Base-by-base conservation (phyloP, 2,329 filamentous ascomycete species). In the Epichloe typhina region DNA sequence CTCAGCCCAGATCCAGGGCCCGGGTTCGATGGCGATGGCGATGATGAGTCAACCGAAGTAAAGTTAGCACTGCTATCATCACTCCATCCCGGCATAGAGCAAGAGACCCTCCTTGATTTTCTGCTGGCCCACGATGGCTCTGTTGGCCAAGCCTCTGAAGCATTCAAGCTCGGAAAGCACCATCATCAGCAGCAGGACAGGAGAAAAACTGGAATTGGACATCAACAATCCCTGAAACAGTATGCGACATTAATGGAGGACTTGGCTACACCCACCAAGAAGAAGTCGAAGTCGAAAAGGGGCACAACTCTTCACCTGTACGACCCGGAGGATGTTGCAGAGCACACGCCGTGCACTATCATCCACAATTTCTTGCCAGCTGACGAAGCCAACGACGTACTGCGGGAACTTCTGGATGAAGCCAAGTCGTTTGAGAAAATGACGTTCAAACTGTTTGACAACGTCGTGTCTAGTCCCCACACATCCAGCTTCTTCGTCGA, bases 281-380 rank as follows among this genome's bases (percentile, higher is more conserved):
- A 74, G 59, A 79, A 72, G 56, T 55, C 76, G 0, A 67, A 86
- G 53, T 82, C 85, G 0, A 84, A 79, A 59, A 94, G 84, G 62
- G 91, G 90, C 12, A 80, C 81, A 58, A 96, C 91, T 0, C 68
- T 97, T 2, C 86, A 91, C 62, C 72, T 97, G 0, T 97, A 86
- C 65, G 81, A 86, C 41, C 86, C 90, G 0, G 73, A 80, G 39
- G 89, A 95, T 58, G 80, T 97, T 44, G 84, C 87, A 46, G 75
- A 79, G 23, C 79, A 95, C 61, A 95, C 91, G 0, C 89, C 93
- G 1, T 96, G 90, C 67, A 90, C 87, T 11, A 86, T 97, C 56
- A 82, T 96, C 50, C 89, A 95, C 66, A 93, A 95, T 61, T 96
- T 97, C 58, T 72, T 98, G 0, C 82, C 88, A 0, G 33, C 73